These are phyloP conservation scores for Penicillium paxilli DNA, from an alignment of 495 filamentous ascomycete species.

Conservation along the genomic window DNA sequence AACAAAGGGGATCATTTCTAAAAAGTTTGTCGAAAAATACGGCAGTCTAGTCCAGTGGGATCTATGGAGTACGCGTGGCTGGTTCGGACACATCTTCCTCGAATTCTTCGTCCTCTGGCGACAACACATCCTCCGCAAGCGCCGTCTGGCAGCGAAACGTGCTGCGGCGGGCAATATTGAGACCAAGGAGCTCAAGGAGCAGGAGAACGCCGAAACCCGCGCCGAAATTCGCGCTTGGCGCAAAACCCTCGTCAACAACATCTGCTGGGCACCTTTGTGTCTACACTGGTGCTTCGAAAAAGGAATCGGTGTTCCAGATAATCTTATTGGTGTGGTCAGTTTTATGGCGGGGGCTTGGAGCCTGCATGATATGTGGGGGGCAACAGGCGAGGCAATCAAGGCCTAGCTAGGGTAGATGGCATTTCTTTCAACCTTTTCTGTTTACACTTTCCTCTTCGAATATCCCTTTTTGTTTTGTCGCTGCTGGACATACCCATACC, in stretches of 20 bases:
- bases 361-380: slow-evolving; percentile 37
- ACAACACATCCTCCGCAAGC: slow-evolving; percentile 41
- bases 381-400: slow-evolving; percentile 22
- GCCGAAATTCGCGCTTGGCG: slow-evolving; percentile 47
- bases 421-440: neutral
- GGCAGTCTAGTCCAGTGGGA: slow-evolving; percentile 55
- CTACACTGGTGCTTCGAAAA: slow-evolving; percentile 81
- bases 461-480: slow-evolving; percentile 10
- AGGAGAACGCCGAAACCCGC: slow-evolving; percentile 35
- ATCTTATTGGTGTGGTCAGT: slow-evolving; percentile 64
- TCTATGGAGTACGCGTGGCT: slow-evolving; percentile 76
- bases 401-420: neutral
- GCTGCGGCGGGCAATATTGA: slow-evolving; percentile 15
- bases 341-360: slow-evolving; percentile 55
- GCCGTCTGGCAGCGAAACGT: slow-evolving; percentile 18
- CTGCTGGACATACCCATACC: neutral
- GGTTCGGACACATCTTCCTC: slow-evolving; percentile 74
- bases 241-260: slow-evolving; percentile 49
- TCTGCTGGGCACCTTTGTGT: slow-evolving; percentile 60
- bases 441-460: slow-evolving; percentile 5
- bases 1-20: slow-evolving; percentile 52
- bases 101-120: slow-evolving; percentile 67
- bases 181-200: slow-evolving; percentile 31
- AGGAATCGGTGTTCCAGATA: slow-evolving; percentile 68
- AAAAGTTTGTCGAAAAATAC: slow-evolving; percentile 55